Conservation (phyloP, 2,329 filamentous ascomycete species). For the Colletotrichum gigasporum region DNA sequence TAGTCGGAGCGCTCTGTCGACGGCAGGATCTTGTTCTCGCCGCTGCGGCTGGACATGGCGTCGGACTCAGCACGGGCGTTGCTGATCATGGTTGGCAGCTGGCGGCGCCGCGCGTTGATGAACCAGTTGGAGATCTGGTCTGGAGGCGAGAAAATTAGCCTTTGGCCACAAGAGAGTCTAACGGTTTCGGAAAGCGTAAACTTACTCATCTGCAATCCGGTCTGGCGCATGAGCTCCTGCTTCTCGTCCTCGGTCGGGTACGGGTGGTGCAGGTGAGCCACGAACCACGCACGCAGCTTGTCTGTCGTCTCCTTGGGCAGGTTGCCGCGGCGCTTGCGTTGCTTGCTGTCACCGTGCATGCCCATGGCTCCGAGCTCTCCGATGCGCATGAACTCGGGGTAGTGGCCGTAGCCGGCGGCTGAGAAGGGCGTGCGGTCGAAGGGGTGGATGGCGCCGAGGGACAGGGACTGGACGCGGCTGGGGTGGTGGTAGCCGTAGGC, state of each 20-base stretch:
- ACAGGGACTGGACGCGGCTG: constrained; percentile 55
- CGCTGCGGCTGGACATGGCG: constrained; percentile 45
- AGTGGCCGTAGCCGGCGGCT: constrained; percentile 49
- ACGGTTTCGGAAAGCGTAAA: constrained; percentile 37
- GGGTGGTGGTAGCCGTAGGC: constrained; percentile 54
- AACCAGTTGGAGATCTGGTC: constrained; percentile 84
- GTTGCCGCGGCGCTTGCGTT: constrained; percentile 79
- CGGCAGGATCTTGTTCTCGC: constrained; percentile 48
- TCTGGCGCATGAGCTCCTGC: constrained; percentile 79
- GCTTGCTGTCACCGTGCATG: constrained; percentile 56
- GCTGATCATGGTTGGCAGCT: constrained; percentile 68
- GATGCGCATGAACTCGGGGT: constrained; percentile 54
- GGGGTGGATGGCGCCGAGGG: constrained; percentile 52
- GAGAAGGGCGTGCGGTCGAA: constrained; percentile 57
- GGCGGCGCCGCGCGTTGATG: constrained; percentile 78
- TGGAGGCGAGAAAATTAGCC: constrained; percentile 40
- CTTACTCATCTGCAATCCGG: constrained; percentile 81
- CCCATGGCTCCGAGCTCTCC: constrained; percentile 49
- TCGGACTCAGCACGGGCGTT: constrained; percentile 63
- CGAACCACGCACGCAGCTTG: constrained; percentile 82
- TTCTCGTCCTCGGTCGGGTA: constrained; percentile 86
- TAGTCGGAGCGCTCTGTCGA: constrained; percentile 51
- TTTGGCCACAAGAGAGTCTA: constrained; percentile 27
- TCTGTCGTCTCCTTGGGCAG: constrained; percentile 91
- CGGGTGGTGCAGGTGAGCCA: constrained; percentile 79